Evolutionary conservation across 1,284 basidiomycete genomes (phyloP).

Genomic region (Cryptococcus depauperatus): DNA sequence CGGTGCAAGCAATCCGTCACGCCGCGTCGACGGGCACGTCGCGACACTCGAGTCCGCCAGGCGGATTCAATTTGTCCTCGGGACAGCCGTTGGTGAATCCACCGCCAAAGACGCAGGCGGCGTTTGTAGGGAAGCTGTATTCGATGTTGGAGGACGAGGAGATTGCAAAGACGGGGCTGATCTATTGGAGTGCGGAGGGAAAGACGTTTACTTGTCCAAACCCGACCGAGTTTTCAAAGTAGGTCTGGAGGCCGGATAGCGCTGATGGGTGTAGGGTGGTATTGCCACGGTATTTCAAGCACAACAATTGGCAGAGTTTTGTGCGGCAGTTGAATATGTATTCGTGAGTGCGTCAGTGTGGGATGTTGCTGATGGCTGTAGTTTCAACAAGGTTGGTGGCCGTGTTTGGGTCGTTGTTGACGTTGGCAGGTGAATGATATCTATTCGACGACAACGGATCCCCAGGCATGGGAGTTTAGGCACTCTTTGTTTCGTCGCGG

Average conservation of each 20-base stretch:
- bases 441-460: conserved; percentile 34
- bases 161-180: conserved; percentile 37
- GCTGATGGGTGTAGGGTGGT: conserved; percentile 26
- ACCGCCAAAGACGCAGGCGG: conserved; percentile 41
- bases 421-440: conserved; percentile 46
- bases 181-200: conserved; percentile 44
- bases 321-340: conserved; percentile 48
- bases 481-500: conserved; percentile 45
- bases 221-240: conserved; percentile 45
- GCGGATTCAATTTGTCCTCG: conserved; percentile 21
- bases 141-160: conserved; percentile 45
- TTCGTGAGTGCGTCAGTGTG: conserved; percentile 21
- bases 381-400: conserved; percentile 42
- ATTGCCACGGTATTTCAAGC: conserved; percentile 47
- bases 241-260: conserved; percentile 12
- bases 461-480: conserved; percentile 47
- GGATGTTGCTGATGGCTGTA: conserved; percentile 8
- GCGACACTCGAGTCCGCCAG: conserved; percentile 18
- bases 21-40: too few species aligned
- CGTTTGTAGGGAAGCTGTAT: conserved; percentile 45
- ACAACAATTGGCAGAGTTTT: conserved; percentile 48
- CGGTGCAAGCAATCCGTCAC: too few species aligned
- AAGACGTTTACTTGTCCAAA: conserved; percentile 45
- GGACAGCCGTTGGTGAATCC: conserved; percentile 32
- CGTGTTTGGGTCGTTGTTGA: too few species aligned